Evolutionary conservation across 768 basidiomycete genomes (phyloP), one percentile per base, ranked within the genome.

Genomic region (Mycena venus): DNA sequence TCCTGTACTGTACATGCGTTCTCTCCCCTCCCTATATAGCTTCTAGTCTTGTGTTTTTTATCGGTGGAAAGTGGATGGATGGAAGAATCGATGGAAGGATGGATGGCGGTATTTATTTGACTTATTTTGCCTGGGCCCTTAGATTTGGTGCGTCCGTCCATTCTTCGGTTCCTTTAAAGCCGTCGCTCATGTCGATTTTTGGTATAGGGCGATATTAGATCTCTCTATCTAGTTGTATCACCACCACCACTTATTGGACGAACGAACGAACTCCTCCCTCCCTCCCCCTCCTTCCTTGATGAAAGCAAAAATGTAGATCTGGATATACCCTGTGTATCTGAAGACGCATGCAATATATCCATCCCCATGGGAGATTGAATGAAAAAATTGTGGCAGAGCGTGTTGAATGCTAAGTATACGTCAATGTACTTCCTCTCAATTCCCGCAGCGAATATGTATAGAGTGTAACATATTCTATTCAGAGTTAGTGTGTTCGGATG

Each of bases 61-160:
- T 58, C 10, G 61, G 23, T 8, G 25, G 42, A 12, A 15, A n/a
- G 25, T 11, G 62, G 21, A 59, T 61, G 68, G 68, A 59, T 56
- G 55, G 64, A 25, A 10, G 61, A 31, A 36, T 23, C 14, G 25
- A 31, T 40, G 74, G 69, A 71, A n/a, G 70, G 69, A 71, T 32
- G 74, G 60, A 67, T 11, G 69, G 60, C 23, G 75, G 72, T 76
- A 76, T 76, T 76, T 76, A 76, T 76, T 73, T 34, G 71, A 72
- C 62, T 70, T 73, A 73, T 70, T 73, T 32, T 11, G 58, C 40
- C 23, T 7, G 25, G 4, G 51, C 29, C 27, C 55, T 31, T 72
- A 73, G 71, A 76, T 11, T n/a, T 60, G 67, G 71, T 74, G 68
- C 17, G 67, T 72, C 40, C 29, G 10, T 17, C 32, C 34, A 4